Conservation (phyloP, 495 filamentous ascomycete species). For the Penicillium subrubescens region DNA sequence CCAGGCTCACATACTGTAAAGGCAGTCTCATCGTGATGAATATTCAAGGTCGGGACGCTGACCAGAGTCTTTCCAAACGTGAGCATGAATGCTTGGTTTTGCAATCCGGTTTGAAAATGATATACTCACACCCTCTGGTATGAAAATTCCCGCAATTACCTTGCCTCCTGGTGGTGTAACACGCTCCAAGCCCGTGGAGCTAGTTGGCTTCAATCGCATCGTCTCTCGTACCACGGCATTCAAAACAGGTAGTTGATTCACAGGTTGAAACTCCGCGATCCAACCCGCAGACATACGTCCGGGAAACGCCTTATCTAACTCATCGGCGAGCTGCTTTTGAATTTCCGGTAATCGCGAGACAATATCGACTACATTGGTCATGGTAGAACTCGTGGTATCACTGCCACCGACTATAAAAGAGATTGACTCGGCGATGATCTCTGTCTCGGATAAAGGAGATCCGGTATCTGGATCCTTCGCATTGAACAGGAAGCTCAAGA, state of each 20-base stretch:
- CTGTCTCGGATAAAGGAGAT: slow-evolving; percentile 2
- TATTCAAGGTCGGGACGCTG: slow-evolving; percentile 9
- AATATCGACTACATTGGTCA: slow-evolving; percentile 10
- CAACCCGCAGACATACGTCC: background rate
- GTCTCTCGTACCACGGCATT: slow-evolving; percentile 8
- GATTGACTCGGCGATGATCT: slow-evolving; percentile 14
- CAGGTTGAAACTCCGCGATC: slow-evolving; percentile 2
- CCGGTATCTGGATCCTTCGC: slow-evolving; percentile 7
- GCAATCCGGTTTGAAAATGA: background rate
- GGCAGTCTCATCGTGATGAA: slow-evolving; percentile 1
- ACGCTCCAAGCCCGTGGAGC: slow-evolving; percentile 6
- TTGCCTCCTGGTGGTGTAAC: slow-evolving; percentile 4
- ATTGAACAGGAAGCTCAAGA: slow-evolving; percentile 2
- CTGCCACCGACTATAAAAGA: slow-evolving; percentile 9
- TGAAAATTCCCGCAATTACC: background rate
- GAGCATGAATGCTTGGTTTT: background rate
- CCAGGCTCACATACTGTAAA: background rate
- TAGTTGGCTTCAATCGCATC: slow-evolving; percentile 9
- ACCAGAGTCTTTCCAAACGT: slow-evolving; percentile 8
- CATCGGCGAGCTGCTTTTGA: background rate
- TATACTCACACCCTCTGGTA: slow-evolving; percentile 7
- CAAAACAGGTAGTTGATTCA: slow-evolving; percentile 5
- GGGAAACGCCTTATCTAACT: background rate
- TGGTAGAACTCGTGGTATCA: slow-evolving; percentile 9
- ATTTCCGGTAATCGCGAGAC: background rate